phyloP scores from a whole-genome alignment of 768 basidiomycete species.

The Tubosaeta sp. region DNA sequence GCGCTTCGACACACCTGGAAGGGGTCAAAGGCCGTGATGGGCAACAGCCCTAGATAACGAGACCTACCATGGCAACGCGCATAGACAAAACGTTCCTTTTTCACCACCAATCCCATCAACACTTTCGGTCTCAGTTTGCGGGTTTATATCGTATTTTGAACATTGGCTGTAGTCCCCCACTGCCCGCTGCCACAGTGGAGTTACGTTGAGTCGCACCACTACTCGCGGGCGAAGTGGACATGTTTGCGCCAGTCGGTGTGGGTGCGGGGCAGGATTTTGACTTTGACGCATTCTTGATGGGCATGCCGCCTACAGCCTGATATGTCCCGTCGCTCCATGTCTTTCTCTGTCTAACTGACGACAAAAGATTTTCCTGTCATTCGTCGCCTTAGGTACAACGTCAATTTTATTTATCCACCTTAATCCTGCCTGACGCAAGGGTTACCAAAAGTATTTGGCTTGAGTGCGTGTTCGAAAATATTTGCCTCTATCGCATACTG shows the following conservation, averaged over 20 bases:
- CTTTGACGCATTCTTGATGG: constrained; percentile 39
- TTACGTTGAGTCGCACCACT: not conserved
- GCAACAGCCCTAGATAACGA: not conserved
- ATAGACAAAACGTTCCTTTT: constrained; percentile 92
- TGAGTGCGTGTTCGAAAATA: constrained; percentile 18
- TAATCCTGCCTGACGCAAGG: constrained; percentile 12
- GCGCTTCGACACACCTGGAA: constrained; percentile 77
- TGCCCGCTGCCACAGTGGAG: no score
- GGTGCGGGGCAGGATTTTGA: constrained; percentile 29
- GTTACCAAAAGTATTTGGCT: constrained; percentile 21
- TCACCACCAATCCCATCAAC: constrained; percentile 95
- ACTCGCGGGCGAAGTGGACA: constrained; percentile 8
- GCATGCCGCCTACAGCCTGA: constrained; percentile 31
- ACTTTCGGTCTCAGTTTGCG: constrained; percentile 62
- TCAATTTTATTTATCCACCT: not conserved
- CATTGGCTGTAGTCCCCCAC: no score
- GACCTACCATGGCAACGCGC: constrained; percentile 71
- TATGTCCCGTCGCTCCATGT: constrained; percentile 5
- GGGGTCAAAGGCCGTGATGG: not conserved
- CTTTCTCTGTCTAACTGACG: not conserved
- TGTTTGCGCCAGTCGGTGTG: constrained; percentile 14
- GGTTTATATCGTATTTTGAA: no score
- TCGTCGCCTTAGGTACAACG: constrained; percentile 20
- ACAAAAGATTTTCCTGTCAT: constrained; percentile 16
- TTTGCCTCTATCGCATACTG: not conserved